Conservation (phyloP, 2,329 filamentous ascomycete species). For the Claviceps fusiformis region DNA sequence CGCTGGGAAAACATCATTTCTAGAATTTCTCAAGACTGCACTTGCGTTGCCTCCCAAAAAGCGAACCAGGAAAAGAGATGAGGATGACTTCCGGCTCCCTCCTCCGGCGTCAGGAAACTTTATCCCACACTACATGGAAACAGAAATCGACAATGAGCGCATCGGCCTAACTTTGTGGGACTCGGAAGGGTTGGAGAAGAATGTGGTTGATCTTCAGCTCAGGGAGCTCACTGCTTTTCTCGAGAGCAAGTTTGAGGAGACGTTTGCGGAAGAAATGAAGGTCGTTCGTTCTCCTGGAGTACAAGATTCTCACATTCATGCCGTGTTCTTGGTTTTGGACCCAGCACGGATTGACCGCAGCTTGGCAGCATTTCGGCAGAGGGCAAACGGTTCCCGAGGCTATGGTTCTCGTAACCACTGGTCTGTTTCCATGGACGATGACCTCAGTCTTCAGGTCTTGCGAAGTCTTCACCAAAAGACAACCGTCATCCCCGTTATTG, state of each 20-base stretch:
- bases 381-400: slow-evolving; percentile 35
- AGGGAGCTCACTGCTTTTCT: slow-evolving; percentile 84
- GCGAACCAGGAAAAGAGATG: slow-evolving; percentile 41
- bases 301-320: slow-evolving; percentile 94
- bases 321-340: slow-evolving; percentile 83
- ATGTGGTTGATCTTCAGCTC: slow-evolving; percentile 85
- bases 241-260: slow-evolving; percentile 97
- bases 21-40: slow-evolving; percentile 84
- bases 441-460: slow-evolving; percentile 81
- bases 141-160: slow-evolving; percentile 83
- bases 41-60: slow-evolving; percentile 75
- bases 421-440: slow-evolving; percentile 66
- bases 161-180: slow-evolving; percentile 94
- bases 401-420: slow-evolving; percentile 24
- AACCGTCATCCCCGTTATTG: slow-evolving; percentile 86
- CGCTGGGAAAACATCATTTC: slow-evolving; percentile 90
- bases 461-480: slow-evolving; percentile 84
- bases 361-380: slow-evolving; percentile 50
- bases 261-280: slow-evolving; percentile 94
- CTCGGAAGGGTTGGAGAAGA: slow-evolving; percentile 88
- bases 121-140: slow-evolving; percentile 80
- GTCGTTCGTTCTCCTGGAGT: slow-evolving; percentile 84
- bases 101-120: slow-evolving; percentile 54
- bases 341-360: slow-evolving; percentile 75
- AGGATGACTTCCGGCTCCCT: slow-evolving; percentile 44